Evolutionary conservation across 2,329 filamentous ascomycete genomes (phyloP), one percentile per base, ranked within the genome.

Genomic region (Colletotrichum kahawae): DNA sequence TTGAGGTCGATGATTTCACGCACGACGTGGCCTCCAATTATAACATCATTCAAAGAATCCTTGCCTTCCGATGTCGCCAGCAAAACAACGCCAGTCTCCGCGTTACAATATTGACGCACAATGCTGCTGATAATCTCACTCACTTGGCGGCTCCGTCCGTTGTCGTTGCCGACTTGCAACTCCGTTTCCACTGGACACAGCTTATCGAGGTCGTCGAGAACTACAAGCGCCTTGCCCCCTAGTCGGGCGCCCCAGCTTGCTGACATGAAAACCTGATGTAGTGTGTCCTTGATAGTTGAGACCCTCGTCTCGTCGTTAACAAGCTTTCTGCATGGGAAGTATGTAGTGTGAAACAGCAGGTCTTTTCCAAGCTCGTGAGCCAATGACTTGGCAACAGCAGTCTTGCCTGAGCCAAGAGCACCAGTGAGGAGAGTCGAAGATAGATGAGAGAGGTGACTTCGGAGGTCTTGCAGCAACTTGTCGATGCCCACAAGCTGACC

Each of bases 101-200:
- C 90, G 1, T 91, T 92, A 82, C 96, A 98, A 82, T 96, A 96
- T 81, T 98, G 94, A 71, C 93, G 91, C 1, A 96, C 94, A 77
- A 97, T 92, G 1, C 94, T 92, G 81, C 95, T 94, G 7, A 99
- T 90, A 1, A 95, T 92, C 83, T 99, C 97, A 81, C 96, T 98
- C 72, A 98, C 92, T 79, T 98, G 96, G 38, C 95, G 92, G 82
- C 96, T 98, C 77, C 96, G 92, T 21, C 95, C 95, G 80, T 99
- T 98, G 79, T 98, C 95, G 75, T 95, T 96, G 76, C 95, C 95
- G 6, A 98, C 95, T 83, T 98, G 95, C 14, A 99, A 89, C 82
- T 99, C 97, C 0, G 96, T 98, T 84, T 99, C 97, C 1, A 93
- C 93, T 0, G 97, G 96, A 81, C 96, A 98, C 2, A 99, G 88